A percentile compares a stretch with the other conserved stretches of the same genome.
Conservation (phyloP, 768 basidiomycete species). For the Infundibulicybe gibba region DNA sequence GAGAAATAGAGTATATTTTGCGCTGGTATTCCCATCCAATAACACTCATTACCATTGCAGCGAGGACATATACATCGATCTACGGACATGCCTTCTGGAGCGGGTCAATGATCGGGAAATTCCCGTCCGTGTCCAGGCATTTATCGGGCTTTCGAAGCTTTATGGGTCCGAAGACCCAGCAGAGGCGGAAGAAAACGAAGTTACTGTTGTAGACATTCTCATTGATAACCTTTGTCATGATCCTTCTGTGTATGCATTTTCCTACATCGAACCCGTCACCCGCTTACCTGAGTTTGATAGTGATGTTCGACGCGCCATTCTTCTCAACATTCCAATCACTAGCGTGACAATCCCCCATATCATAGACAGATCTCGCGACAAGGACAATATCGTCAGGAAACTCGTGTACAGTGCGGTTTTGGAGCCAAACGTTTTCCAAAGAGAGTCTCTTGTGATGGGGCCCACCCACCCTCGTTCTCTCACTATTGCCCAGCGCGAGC, state of each 20-base stretch:
- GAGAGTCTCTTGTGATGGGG: conserved; percentile 31
- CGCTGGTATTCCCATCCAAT: background rate
- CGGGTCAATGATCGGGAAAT: conserved; percentile 79
- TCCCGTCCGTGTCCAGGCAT: conserved; percentile 73
- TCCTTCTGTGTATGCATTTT: conserved; percentile 59
- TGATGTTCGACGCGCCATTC: conserved; percentile 81
- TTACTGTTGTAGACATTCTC: conserved; percentile 55
- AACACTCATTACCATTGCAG: conserved; percentile 33
- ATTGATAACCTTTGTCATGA: conserved; percentile 69
- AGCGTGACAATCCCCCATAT: conserved; percentile 57
- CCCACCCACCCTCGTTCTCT: conserved; percentile 63
- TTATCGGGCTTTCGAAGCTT: conserved; percentile 75
- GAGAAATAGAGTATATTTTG: conserved; percentile 76
- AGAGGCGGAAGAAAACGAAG: conserved; percentile 48
- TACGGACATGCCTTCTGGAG: conserved; percentile 64
- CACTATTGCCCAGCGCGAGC: conserved; percentile 69
- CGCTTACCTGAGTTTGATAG: conserved; percentile 29
- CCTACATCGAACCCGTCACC: background rate
- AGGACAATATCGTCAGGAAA: conserved; percentile 71
- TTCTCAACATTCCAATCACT: conserved; percentile 67
- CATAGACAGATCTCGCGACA: conserved; percentile 75
- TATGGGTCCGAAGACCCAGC: conserved; percentile 63
- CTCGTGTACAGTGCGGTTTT: conserved; percentile 66
- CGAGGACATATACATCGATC: conserved; percentile 64
- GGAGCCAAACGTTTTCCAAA: conserved; percentile 28